These are phyloP conservation scores for Zoysia matrella DNA, from an alignment of 202 grass and related monocot species.

Conservation along the genomic window DNA sequence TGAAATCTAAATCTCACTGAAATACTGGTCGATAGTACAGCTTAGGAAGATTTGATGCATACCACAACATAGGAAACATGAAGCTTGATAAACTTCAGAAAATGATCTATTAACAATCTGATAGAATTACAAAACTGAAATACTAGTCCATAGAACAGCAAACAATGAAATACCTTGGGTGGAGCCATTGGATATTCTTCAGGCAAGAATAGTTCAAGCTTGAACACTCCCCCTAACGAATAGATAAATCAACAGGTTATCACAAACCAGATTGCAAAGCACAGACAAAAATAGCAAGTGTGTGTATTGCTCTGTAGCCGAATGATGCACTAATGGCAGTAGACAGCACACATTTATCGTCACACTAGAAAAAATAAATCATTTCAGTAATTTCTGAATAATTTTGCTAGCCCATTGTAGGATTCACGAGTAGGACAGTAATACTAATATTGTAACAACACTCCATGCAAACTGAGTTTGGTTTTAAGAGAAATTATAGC, in stretches of 20 bases:
- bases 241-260: slow-evolving; percentile 30
- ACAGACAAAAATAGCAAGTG: neutral
- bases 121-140: neutral
- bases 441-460: neutral
- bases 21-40: neutral
- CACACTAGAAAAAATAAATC: neutral
- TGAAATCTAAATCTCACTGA: slow-evolving; percentile 6
- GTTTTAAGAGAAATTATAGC: slow-evolving; percentile 2
- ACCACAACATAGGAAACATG: slow-evolving; percentile 8
- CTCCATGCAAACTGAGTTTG: neutral
- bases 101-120: neutral
- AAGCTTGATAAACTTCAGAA: slow-evolving; percentile 27
- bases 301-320: neutral
- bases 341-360: slow-evolving; percentile 5
- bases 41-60: slow-evolving; percentile 18
- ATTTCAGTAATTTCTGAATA: neutral
- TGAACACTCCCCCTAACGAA: slow-evolving; percentile 79
- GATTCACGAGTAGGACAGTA: neutral
- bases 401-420: neutral
- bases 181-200: slow-evolving; percentile 96
- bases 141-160: slow-evolving; percentile 1
- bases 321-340: neutral
- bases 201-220: slow-evolving; percentile 84
- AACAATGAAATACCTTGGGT: slow-evolving; percentile 57
- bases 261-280: neutral